These are phyloP conservation scores for Globisporangium cylindrosporum DNA, from an alignment of 352 stramenopile genomes.

Conservation along the genomic window DNA sequence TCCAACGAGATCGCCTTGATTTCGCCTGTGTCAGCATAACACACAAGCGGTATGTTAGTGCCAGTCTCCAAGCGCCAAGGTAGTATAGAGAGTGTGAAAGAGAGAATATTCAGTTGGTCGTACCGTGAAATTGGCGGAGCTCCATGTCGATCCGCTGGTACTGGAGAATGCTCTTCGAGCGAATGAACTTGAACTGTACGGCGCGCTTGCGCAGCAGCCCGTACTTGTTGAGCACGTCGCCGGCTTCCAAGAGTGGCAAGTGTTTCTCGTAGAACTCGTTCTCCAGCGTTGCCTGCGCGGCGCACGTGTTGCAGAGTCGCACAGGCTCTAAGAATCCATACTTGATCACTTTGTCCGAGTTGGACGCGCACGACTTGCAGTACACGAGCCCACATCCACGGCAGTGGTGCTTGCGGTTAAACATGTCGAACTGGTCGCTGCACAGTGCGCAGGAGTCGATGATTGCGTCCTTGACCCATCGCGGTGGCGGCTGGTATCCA, in stretches of 20 bases:
- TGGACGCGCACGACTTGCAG: constrained; percentile 41
- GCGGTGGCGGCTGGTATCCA: constrained; percentile 46
- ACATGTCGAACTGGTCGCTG: constrained; percentile 48
- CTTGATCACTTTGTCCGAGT: constrained; percentile 64
- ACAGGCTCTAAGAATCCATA: constrained; percentile 62
- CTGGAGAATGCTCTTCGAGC: constrained; percentile 62
- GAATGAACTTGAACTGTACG: constrained; percentile 56
- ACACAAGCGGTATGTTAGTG: not conserved
- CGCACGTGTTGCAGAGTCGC: constrained; percentile 48
- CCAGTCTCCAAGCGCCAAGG: not conserved
- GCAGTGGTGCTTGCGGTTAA: constrained; percentile 71
- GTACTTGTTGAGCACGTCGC: constrained; percentile 71
- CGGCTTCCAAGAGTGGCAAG: constrained; percentile 54
- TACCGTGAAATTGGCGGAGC: constrained; percentile 38
- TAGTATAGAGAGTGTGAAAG: not conserved
- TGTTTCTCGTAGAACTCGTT: constrained; percentile 69
- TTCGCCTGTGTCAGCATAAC: constrained; percentile 13
- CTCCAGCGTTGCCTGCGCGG: constrained; percentile 36
- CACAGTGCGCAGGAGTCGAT: constrained; percentile 54
- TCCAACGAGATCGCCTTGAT: constrained; percentile 72
- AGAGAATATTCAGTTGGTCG: not conserved
- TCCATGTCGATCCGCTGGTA: constrained; percentile 67
- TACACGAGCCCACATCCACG: constrained; percentile 58
- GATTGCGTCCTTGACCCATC: constrained; percentile 57
- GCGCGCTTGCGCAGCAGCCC: constrained; percentile 54